Evolutionary conservation across 345 rosid species (phyloP), one percentile per base, ranked within the genome.

Genomic region (Citrus sp.): DNA sequence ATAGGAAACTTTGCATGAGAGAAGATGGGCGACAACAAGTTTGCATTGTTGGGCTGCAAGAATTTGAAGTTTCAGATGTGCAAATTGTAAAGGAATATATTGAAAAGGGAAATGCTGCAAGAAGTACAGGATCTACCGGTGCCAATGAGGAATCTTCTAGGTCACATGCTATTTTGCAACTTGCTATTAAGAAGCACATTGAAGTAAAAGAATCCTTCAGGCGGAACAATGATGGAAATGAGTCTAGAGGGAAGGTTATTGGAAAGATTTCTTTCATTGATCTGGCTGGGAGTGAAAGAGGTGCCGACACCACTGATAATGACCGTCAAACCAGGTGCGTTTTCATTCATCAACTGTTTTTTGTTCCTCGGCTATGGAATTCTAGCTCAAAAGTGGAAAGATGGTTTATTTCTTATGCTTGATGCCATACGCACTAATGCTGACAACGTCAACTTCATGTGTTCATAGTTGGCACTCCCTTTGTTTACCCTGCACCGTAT

Each of bases 231-330:
- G 97, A 96, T 76, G 90, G 76, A 69, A 92, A 91, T 83, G 99
- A 94, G 72, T 79, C 92, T 67, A 88, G 81, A 80, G 98, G 92
- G 80, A 96, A 91, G 85, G 86, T 94, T 75, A 93, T 96, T 35
- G 99, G 99, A 67, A 94, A 96, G 87, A 92, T 96, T 74, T 96
- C 99, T 70, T 96, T 96, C 84, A 96, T 96, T 79, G 99, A 96
- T 87, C 98, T 96, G 87, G 99, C 97, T 82, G 99, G 99, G 61
- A 96, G 99, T 76, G 99, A 96, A 87, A 89, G 98, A 83, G 99
- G 98, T 81, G 99, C 99, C 51, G 98, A 94, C 80, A 96, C 99
- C 85, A 96, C 97, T 49, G 99, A 96, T 77, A 96, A 91, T 87
- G 99, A 96, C 78, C 88, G 97, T n/a, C 98, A 94, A 83, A 96